Evolutionary conservation across 441 rosid species (phyloP).

Genomic region (Erysimum pusillum): DNA sequence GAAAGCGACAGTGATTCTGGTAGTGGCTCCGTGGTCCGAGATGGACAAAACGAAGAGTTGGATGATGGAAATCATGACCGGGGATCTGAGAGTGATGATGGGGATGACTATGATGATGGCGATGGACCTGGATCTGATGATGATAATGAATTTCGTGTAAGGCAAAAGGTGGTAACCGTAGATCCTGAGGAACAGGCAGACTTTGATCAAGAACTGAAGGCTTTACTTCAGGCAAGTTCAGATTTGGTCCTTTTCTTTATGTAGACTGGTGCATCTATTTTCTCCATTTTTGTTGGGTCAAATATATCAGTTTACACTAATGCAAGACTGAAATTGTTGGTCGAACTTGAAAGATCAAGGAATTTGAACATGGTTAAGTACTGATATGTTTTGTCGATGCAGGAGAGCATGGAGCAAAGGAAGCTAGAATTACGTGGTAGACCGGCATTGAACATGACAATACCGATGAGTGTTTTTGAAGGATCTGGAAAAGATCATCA

Average conservation of each 20-base stretch:
- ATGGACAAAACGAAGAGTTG: conserved; percentile 78
- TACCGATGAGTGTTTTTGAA: conserved; percentile 94
- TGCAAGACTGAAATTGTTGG: background rate
- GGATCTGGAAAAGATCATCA: conserved; percentile 88
- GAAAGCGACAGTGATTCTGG: conserved; percentile 89
- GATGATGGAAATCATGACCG: conserved; percentile 87
- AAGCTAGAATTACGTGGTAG: conserved; percentile 90
- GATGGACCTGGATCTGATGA: conserved; percentile 85
- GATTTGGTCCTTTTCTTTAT: background rate
- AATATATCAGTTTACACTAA: background rate
- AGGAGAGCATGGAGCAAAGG: conserved; percentile 99
- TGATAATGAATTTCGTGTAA: conserved; percentile 87
- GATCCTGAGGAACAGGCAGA: conserved; percentile 84
- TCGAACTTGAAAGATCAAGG: conserved; percentile 5
- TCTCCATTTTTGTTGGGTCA: background rate
- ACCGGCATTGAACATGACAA: conserved; percentile 87
- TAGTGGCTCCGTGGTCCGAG: conserved; percentile 76
- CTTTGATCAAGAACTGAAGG: conserved; percentile 91
- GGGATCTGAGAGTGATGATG: conserved; percentile 81
- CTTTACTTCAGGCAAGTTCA: conserved; percentile 81
- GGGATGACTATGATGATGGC: conserved; percentile 76
- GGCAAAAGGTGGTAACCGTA: conserved; percentile 82
- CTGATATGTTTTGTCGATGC: conserved; percentile 47
- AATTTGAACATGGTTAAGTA: conserved; percentile 30
- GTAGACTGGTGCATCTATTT: conserved; percentile 20